Evolutionary conservation across 2,329 filamentous ascomycete species (phyloP).

Genomic region (Plectosphaerella cucumerina): DNA sequence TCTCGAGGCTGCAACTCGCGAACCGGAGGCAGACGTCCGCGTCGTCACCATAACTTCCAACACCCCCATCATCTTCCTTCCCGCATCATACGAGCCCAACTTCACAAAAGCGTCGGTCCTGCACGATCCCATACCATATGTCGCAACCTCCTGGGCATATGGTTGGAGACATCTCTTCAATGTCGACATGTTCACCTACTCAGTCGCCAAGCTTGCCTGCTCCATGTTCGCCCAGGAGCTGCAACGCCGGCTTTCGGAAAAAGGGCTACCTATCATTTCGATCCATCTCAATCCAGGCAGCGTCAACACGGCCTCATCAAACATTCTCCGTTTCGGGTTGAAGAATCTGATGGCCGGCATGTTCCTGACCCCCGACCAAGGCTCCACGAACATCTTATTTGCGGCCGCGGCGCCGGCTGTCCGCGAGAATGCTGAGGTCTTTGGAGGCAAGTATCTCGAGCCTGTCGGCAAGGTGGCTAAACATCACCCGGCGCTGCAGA

Average conservation of each 20-base stretch:
- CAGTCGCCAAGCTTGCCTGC: constrained; percentile 16
- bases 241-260: constrained; percentile 9
- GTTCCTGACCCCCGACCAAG: constrained; percentile 9
- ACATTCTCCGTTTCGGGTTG: constrained; percentile 1
- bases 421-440: constrained; percentile 1
- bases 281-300: constrained; percentile 14
- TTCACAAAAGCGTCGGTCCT: constrained; percentile 10
- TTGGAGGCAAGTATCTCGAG: constrained; percentile 12
- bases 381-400: constrained; percentile 9
- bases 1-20: constrained; percentile 13
- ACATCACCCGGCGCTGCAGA: constrained; percentile 8
- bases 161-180: constrained; percentile 8
- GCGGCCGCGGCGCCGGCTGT: constrained; percentile 10
- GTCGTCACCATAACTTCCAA: constrained; percentile 16
- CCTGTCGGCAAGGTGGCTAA: constrained; percentile 5
- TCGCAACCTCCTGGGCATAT: constrained; percentile 11
- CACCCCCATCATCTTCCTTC: constrained; percentile 7
- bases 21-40: constrained; percentile 15
- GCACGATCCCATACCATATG: constrained; percentile 1
- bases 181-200: constrained; percentile 17
- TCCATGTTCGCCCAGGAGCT: constrained; percentile 13
- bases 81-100: constrained; percentile 10
- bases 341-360: not conserved
- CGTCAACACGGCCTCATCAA: constrained; percentile 4
- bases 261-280: constrained; percentile 6